Percentiles rank a stretch among this genome's conserved stretches.
Evolutionary conservation across 805 yeast genomes (phyloP).

Genomic region (Kodamaea nitidulidarum): DNA sequence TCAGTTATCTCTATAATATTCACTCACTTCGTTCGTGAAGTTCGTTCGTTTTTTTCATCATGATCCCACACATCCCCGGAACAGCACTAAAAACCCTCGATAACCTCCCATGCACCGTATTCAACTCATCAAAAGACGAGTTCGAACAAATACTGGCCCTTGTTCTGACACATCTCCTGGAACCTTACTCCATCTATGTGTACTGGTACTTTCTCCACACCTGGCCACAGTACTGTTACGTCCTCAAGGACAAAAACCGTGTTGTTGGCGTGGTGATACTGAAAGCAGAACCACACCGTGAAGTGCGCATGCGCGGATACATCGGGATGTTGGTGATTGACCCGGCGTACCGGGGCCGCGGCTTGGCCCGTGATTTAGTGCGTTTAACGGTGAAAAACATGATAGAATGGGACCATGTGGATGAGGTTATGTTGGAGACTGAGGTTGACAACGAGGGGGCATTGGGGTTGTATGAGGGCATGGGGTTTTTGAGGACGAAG

Average conservation of each 20-base stretch:
- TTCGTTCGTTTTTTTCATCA: neutral
- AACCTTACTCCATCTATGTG: slow-evolving; percentile 91
- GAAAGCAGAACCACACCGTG: slow-evolving; percentile 73
- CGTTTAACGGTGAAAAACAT: slow-evolving; percentile 58
- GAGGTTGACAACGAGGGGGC: slow-evolving; percentile 80
- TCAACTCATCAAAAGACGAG: slow-evolving; percentile 31
- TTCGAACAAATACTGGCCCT: slow-evolving; percentile 50
- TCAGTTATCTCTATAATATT: too few species aligned
- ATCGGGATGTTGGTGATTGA: slow-evolving; percentile 95
- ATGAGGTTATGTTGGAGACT: slow-evolving; percentile 90
- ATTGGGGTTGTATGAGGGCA: slow-evolving; percentile 59
- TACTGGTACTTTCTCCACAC: slow-evolving; percentile 84
- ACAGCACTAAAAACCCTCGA: slow-evolving; percentile 8
- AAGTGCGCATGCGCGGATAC: slow-evolving; percentile 76
- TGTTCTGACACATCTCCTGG: slow-evolving; percentile 73
- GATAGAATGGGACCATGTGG: slow-evolving; percentile 59
- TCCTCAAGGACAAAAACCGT: slow-evolving; percentile 43
- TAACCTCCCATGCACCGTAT: slow-evolving; percentile 20
- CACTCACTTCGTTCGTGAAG: too few species aligned
- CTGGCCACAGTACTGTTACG: slow-evolving; percentile 82
- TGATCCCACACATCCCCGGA: neutral
- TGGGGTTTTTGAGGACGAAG: slow-evolving; percentile 72
- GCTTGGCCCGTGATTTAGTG: slow-evolving; percentile 77
- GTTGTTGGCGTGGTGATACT: slow-evolving; percentile 84
- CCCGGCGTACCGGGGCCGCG: slow-evolving; percentile 63